Percentiles rank a stretch among this genome's conserved stretches.
phyloP scores from a whole-genome alignment of 1,284 basidiomycete genomes.

The Inonotus obliquus region DNA sequence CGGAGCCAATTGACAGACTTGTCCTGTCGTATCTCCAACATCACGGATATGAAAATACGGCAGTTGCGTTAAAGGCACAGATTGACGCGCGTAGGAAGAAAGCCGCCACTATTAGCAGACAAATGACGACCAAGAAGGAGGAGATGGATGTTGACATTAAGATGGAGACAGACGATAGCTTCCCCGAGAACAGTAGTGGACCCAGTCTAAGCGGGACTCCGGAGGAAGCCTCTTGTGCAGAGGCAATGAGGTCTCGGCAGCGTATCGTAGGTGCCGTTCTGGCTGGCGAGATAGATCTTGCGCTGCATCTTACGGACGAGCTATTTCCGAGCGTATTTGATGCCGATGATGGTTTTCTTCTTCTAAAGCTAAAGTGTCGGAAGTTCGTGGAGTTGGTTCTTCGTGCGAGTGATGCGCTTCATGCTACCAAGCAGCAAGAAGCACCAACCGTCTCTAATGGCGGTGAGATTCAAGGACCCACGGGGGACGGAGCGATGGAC shows the following conservation, averaged over 20 bases:
- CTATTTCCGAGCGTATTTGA: constrained; percentile 62
- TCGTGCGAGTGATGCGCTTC: constrained; percentile 60
- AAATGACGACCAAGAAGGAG: constrained; percentile 11
- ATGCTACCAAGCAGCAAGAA: constrained; percentile 44
- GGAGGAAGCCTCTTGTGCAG: constrained; percentile 25
- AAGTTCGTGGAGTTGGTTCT: constrained; percentile 79
- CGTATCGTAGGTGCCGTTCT: constrained; percentile 63
- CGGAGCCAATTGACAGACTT: constrained; percentile 55
- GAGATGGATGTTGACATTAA: constrained; percentile 17
- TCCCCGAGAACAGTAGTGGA: neutral
- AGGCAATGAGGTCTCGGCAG: constrained; percentile 61
- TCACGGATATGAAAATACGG: constrained; percentile 70
- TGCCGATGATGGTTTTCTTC: constrained; percentile 59
- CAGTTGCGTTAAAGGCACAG: constrained; percentile 59
- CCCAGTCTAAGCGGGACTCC: neutral
- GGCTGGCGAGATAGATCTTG: constrained; percentile 66
- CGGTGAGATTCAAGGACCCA: constrained; percentile 26
- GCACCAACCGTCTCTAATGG: constrained; percentile 27
- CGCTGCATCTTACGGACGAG: constrained; percentile 49
- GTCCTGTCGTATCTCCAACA: constrained; percentile 77
- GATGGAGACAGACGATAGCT: constrained; percentile 25
- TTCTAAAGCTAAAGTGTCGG: constrained; percentile 73
- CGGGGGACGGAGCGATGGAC: constrained; percentile 35
- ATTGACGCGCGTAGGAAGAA: constrained; percentile 23
- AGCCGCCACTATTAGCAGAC: constrained; percentile 16